These are phyloP conservation scores for Tetrapisispora arboricola DNA, from an alignment of 805 yeast species.

Conservation along the genomic window DNA sequence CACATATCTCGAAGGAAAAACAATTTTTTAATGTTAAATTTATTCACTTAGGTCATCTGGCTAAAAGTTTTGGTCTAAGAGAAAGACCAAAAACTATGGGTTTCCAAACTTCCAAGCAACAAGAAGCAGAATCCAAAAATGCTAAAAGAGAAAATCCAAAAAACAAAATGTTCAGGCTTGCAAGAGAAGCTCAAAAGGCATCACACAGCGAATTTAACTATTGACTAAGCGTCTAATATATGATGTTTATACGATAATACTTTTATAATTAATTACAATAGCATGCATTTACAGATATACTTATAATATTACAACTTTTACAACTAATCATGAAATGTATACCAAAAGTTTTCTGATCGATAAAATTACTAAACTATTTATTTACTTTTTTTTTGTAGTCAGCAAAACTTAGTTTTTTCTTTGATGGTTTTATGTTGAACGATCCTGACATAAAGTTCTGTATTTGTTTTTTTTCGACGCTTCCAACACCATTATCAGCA, in stretches of 20 bases:
- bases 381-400: conserved; percentile 27
- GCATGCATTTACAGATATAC: not conserved
- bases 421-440: conserved; percentile 5
- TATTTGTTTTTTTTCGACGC: not conserved
- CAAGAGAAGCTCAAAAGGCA: conserved; percentile 56
- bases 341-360: no score
- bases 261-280: not conserved
- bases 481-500: not conserved
- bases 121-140: conserved; percentile 28
- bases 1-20: conserved; percentile 78
- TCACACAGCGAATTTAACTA: conserved; percentile 65
- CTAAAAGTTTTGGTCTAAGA: conserved; percentile 87
- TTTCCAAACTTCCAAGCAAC: conserved; percentile 19
- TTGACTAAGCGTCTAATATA: conserved; percentile 4
- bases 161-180: conserved; percentile 66
- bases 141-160: conserved; percentile 55
- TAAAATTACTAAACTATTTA: conserved; percentile 6
- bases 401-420: conserved; percentile 30
- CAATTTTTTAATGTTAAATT: conserved; percentile 68
- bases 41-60: conserved; percentile 90
- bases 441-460: not conserved
- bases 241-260: no score
- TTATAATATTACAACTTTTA: not conserved
- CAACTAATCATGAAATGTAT: no score
- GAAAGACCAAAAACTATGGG: conserved; percentile 86